Conservation (phyloP, 352 stramenopile genomes). For the Phytophthora podocarpi region DNA sequence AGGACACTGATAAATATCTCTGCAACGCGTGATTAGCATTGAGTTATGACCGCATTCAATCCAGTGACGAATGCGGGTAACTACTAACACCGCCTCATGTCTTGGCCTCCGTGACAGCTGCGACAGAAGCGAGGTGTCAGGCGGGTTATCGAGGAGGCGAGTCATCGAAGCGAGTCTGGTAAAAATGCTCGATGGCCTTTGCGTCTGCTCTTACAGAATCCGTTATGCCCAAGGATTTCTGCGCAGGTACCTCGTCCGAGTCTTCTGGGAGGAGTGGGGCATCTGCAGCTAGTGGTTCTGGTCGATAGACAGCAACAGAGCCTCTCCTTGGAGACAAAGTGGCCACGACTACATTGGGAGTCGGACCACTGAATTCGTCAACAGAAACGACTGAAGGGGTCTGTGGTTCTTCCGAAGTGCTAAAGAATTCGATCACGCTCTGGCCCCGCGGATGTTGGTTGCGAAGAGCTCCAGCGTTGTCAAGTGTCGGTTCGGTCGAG, state of each 20-base stretch:
- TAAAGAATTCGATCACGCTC: constrained; percentile 65
- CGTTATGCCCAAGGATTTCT: neutral
- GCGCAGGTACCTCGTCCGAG: neutral
- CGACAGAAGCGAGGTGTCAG: neutral
- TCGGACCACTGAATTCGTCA: neutral
- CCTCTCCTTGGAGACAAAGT: constrained; percentile 6
- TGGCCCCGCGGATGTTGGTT: constrained; percentile 50
- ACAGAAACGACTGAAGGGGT: neutral
- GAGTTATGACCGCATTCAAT: constrained; percentile 4
- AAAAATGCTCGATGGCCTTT: constrained; percentile 52
- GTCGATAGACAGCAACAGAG: constrained; percentile 3
- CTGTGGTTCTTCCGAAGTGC: constrained; percentile 15
- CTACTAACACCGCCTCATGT: too few relatives aligned
- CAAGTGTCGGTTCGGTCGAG: constrained; percentile 42
- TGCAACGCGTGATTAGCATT: constrained; percentile 1
- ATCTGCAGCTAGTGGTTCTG: constrained; percentile 1
- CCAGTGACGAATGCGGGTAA: too few relatives aligned
- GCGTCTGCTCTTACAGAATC: constrained; percentile 19
- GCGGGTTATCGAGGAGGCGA: constrained; percentile 10
- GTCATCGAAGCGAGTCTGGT: constrained; percentile 70
- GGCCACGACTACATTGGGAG: neutral
- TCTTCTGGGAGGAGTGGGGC: neutral
- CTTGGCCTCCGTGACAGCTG: constrained; percentile 8
- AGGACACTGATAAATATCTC: neutral
- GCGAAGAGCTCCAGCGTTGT: constrained; percentile 49